These are phyloP conservation scores for Pseudogymnoascus sp. DNA, from an alignment of 2,329 filamentous ascomycete species.

Conservation along the genomic window DNA sequence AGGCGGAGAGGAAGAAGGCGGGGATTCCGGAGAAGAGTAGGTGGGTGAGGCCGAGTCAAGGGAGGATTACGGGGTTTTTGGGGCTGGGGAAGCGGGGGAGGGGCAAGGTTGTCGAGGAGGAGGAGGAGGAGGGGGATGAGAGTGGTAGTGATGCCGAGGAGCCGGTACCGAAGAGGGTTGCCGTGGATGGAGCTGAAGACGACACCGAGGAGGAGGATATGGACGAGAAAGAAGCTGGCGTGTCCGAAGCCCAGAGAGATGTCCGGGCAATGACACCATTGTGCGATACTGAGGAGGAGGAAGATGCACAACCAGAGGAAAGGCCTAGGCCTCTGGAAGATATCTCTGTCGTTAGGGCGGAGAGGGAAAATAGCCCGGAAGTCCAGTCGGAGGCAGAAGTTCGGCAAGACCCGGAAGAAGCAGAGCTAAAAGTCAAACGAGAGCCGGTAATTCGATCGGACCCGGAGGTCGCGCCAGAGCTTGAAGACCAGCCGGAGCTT, in stretches of 20 bases:
- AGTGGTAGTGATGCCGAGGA: background rate
- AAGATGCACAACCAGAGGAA: background rate
- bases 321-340: background rate
- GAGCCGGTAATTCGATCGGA: background rate
- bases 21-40: slow-evolving; percentile 44
- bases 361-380: background rate
- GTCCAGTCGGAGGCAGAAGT: background rate
- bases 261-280: background rate
- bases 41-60: slow-evolving; percentile 46
- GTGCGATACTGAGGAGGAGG: background rate
- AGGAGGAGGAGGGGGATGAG: background rate
- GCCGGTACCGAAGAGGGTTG: background rate
- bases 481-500: background rate
- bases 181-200: background rate
- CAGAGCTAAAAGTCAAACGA: background rate
- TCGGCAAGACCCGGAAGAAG: background rate
- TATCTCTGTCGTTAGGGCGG: background rate
- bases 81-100: slow-evolving; percentile 20
- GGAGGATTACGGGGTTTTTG: slow-evolving; percentile 47
- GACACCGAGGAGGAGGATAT: background rate
- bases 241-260: background rate
- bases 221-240: background rate
- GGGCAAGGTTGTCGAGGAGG: background rate
- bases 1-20: slow-evolving; percentile 42
- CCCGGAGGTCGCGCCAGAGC: background rate